Percentiles rank a stretch among this genome's conserved stretches.
These are phyloP conservation scores for Hygrophoropsis aurantiaca DNA, from an alignment of 768 basidiomycete species.

Conservation along the genomic window DNA sequence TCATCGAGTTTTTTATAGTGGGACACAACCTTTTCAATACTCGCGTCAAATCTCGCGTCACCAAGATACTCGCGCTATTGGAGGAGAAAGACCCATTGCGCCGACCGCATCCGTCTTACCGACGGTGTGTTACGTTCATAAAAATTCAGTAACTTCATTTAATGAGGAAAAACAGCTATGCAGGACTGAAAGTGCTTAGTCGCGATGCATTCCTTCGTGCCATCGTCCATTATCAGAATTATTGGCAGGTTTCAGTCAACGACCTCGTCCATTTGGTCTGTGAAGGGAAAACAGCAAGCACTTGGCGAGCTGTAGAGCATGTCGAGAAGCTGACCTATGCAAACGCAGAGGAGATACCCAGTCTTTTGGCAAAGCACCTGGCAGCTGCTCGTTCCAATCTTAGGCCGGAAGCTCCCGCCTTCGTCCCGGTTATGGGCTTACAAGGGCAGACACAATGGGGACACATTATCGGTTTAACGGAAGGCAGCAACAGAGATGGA, in stretches of 20 bases:
- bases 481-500: not conserved
- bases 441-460: not conserved
- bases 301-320: constrained; percentile 5
- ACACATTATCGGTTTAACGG: not conserved
- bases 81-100: constrained; percentile 7
- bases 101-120: constrained; percentile 8
- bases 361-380: constrained; percentile 20
- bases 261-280: constrained; percentile 27
- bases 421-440: constrained; percentile 9
- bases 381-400: constrained; percentile 13
- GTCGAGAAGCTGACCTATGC: constrained; percentile 33
- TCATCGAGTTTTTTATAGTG: constrained; percentile 17
- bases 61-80: constrained; percentile 8
- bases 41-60: constrained; percentile 1
- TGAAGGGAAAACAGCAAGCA: not conserved
- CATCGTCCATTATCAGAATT: constrained; percentile 12
- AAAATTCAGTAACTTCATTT: not conserved
- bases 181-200: not conserved
- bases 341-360: constrained; percentile 27
- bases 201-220: constrained; percentile 11
- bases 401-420: constrained; percentile 14
- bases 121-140: constrained; percentile 7
- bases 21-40: constrained; percentile 29
- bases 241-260: constrained; percentile 7
- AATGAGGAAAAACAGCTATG: not conserved